These are phyloP conservation scores for Panellus pusillus DNA, from an alignment of 768 basidiomycete genomes.

Conservation along the genomic window DNA sequence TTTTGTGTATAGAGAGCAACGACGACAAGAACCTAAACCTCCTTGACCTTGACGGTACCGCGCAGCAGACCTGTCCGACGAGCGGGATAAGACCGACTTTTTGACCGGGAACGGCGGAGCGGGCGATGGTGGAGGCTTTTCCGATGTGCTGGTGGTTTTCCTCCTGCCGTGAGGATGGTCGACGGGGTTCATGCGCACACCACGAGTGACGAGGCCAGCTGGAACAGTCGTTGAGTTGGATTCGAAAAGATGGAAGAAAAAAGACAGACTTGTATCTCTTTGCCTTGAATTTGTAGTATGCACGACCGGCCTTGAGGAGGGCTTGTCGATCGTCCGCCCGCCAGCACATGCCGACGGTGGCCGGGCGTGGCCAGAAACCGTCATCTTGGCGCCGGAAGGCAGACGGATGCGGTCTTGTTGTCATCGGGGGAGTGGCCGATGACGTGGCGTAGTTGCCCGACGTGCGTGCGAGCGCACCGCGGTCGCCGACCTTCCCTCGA, in stretches of 20 bases:
- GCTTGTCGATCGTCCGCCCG: slow-evolving; percentile 99
- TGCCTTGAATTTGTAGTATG: slow-evolving; percentile 94
- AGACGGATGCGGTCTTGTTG: slow-evolving; percentile 94
- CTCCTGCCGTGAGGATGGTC: slow-evolving; percentile 99
- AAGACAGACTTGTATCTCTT: slow-evolving; percentile 91
- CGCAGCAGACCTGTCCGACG: slow-evolving; percentile 98
- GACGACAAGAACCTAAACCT: slow-evolving; percentile 50
- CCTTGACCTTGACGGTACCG: slow-evolving; percentile 99
- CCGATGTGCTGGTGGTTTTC: slow-evolving; percentile 99
- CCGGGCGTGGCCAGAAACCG: slow-evolving; percentile 81
- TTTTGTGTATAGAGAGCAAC: slow-evolving; percentile 16
- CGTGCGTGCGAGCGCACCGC: slow-evolving; percentile 94
- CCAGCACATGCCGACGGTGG: slow-evolving; percentile 99
- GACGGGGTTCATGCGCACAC: slow-evolving; percentile 99
- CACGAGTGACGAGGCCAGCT: slow-evolving; percentile 99
- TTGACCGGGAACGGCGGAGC: slow-evolving; percentile 97
- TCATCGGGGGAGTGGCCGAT: slow-evolving; percentile 96
- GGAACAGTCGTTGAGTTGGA: slow-evolving; percentile 5
- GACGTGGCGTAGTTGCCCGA: slow-evolving; percentile 99
- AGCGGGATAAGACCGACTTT: slow-evolving; percentile 98
- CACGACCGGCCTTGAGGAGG: slow-evolving; percentile 98
- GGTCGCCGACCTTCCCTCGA: slow-evolving; percentile 97
- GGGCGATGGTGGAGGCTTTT: slow-evolving; percentile 96
- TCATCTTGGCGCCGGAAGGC: slow-evolving; percentile 96
- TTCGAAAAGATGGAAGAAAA: neutral